Conservation (phyloP, 2,329 filamentous ascomycete genomes). For the Emergomyces africanus region DNA sequence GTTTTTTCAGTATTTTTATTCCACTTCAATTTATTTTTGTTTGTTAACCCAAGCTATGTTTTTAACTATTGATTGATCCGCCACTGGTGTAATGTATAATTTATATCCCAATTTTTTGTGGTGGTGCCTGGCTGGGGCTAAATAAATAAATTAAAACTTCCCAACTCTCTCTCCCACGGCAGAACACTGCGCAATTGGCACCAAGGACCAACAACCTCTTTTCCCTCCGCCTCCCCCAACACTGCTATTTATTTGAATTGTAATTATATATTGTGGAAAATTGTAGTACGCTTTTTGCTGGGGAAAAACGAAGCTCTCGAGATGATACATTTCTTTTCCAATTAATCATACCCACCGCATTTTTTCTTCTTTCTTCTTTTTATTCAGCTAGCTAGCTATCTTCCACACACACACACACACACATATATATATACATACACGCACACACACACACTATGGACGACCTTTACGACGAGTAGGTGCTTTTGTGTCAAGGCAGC, state of each 20-base stretch:
- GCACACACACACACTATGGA: constrained; percentile 51
- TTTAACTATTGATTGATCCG: background rate
- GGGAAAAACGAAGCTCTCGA: background rate
- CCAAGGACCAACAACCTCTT: background rate
- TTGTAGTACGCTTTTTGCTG: background rate
- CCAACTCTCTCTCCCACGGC: too few relatives aligned
- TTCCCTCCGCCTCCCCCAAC: background rate
- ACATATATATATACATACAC: too few relatives aligned
- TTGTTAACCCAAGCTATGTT: background rate
- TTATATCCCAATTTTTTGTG: too few relatives aligned
- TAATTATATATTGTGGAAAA: background rate
- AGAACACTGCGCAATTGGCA: background rate
- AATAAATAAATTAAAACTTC: too few relatives aligned
- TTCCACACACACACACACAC: constrained; percentile 17
- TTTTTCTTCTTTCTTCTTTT: background rate
- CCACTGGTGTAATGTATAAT: too few relatives aligned
- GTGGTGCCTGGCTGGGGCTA: too few relatives aligned
- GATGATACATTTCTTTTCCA: background rate
- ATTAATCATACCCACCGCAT: constrained; percentile 3
- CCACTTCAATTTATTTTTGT: background rate
- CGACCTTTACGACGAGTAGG: constrained; percentile 90
- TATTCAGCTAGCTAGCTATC: background rate
- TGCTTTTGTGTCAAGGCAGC: background rate
- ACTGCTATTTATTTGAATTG: background rate
- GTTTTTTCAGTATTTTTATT: background rate